phyloP scores from a whole-genome alignment of 805 yeast species.

The Lipomyces yamanashiensis region DNA sequence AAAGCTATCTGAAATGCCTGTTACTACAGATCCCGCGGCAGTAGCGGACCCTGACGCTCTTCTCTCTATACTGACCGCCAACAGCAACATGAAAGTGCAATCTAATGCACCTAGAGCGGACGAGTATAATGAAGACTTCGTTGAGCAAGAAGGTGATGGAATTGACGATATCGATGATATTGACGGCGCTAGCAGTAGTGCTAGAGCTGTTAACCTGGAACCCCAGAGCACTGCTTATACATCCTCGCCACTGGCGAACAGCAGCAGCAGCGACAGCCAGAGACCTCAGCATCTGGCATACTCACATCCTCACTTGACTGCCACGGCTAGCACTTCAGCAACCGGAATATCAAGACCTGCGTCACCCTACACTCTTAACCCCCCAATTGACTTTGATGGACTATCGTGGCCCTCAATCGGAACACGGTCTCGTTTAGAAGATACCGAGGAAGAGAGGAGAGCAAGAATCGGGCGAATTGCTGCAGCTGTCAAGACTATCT shows the following conservation, averaged over 20 bases:
- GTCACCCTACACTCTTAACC: conserved; percentile 78
- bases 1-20: conserved; percentile 7
- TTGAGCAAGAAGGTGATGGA: too few relatives aligned
- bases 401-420: conserved; percentile 93
- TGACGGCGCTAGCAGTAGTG: conserved; percentile 10
- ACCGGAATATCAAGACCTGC: conserved; percentile 71
- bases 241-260: conserved; percentile 10
- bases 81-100: conserved; percentile 19
- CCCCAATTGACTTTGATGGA: conserved; percentile 89
- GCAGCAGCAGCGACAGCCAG: neutral
- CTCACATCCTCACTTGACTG: conserved; percentile 9
- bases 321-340: conserved; percentile 5
- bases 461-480: conserved; percentile 79
- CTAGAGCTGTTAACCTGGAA: conserved; percentile 6
- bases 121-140: neutral
- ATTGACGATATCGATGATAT: conserved; percentile 28
- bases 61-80: conserved; percentile 22
- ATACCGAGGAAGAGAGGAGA: conserved; percentile 64
- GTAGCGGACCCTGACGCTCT: conserved; percentile 27
- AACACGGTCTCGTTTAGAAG: conserved; percentile 75
- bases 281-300: conserved; percentile 11
- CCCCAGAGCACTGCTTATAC: conserved; percentile 9
- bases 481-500: conserved; percentile 71
- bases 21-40: conserved; percentile 3
- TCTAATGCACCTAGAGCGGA: conserved; percentile 25